Evolutionary conservation across 108 stramenopile genomes (phyloP).

Genomic region (Discostella stelligeroides): DNA sequence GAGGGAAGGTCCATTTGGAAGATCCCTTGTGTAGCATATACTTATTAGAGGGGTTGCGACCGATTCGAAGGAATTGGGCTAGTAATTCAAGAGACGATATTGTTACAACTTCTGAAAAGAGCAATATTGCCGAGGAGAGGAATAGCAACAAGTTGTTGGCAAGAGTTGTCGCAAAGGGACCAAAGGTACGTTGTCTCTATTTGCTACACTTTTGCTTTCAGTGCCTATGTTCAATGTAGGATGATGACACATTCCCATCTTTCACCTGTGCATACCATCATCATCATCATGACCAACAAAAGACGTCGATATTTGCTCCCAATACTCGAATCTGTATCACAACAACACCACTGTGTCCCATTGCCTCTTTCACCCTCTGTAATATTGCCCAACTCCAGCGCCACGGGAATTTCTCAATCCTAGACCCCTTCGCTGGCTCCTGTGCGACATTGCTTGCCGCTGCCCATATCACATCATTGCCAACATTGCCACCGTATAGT

Average conservation of each 20-base stretch:
- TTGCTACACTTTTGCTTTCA: neutral
- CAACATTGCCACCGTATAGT: neutral
- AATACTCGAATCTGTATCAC: conserved; percentile 85
- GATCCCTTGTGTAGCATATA: conserved; percentile 76
- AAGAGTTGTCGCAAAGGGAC: conserved; percentile 64
- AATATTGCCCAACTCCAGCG: conserved; percentile 63
- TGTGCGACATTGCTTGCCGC: conserved; percentile 81
- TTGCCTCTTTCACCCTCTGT: conserved; percentile 80
- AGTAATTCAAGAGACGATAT: neutral
- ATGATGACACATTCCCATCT: neutral
- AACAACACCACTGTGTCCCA: conserved; percentile 81
- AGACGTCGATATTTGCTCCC: conserved; percentile 69
- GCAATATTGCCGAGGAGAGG: neutral
- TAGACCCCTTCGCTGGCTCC: conserved; percentile 87
- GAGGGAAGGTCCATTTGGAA: conserved; percentile 68
- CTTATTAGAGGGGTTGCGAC: conserved; percentile 73
- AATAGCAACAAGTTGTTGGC: conserved; percentile 47
- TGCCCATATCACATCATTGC: conserved; percentile 67
- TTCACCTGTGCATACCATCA: neutral
- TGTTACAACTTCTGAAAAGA: neutral
- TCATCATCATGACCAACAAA: too few species aligned
- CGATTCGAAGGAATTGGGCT: neutral
- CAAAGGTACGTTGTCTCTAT: conserved; percentile 22
- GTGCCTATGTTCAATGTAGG: neutral
- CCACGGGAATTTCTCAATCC: conserved; percentile 39